Conservation (phyloP, 768 basidiomycete genomes). For the Boletales sp. region DNA sequence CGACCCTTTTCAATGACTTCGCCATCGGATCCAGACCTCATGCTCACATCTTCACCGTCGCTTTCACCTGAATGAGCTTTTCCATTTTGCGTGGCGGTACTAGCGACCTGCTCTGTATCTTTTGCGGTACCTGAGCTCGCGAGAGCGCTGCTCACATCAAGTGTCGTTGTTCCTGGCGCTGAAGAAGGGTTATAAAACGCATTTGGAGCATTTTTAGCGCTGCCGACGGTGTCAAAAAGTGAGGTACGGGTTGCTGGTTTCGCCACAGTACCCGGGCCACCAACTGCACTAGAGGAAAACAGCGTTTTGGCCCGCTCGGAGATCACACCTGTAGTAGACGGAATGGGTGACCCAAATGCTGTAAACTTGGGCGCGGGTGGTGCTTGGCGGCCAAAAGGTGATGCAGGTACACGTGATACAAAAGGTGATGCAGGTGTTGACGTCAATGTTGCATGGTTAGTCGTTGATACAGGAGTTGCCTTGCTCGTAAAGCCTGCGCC, state of each 20-base stretch:
- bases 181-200: conserved; percentile 64
- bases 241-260: conserved; percentile 16
- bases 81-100: conserved; percentile 3
- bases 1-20: conserved; percentile 9
- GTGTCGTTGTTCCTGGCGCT: background rate
- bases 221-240: conserved; percentile 42
- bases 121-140: background rate
- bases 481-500: conserved; percentile 4
- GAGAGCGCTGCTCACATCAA: conserved; percentile 2
- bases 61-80: background rate
- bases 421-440: conserved; percentile 6
- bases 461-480: background rate
- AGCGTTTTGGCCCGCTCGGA: conserved; percentile 15
- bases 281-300: conserved; percentile 4
- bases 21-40: conserved; percentile 16
- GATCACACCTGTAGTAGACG: conserved; percentile 9
- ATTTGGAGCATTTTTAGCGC: conserved; percentile 53
- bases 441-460: background rate
- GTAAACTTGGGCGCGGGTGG: conserved; percentile 22
- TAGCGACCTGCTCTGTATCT: background rate
- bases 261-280: background rate
- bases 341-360: conserved; percentile 25
- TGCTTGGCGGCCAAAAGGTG: background rate
- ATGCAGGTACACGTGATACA: conserved; percentile 1
- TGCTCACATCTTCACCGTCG: conserved; percentile 18